Evolutionary conservation across 1,139 yeast species (phyloP).

Genomic region (Pichia norvegensis): DNA sequence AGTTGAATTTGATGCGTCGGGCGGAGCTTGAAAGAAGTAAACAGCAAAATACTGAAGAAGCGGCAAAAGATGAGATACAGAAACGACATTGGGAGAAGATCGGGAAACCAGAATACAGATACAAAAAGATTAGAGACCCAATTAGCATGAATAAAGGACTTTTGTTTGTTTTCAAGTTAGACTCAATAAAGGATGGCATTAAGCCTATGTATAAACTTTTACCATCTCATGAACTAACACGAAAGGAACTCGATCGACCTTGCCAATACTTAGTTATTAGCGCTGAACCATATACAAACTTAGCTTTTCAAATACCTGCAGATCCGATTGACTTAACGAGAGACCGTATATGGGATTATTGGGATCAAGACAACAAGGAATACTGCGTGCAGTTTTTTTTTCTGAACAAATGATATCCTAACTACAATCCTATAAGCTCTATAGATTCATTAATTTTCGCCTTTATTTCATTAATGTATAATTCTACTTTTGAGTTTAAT

Average conservation of each 20-base stretch:
- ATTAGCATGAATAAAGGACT: constrained; percentile 52
- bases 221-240: constrained; percentile 33
- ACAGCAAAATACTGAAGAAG: constrained; percentile 11
- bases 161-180: constrained; percentile 48
- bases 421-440: constrained; percentile 4
- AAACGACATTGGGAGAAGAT: constrained; percentile 52
- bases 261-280: constrained; percentile 66
- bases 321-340: constrained; percentile 44
- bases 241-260: constrained; percentile 55
- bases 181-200: constrained; percentile 38
- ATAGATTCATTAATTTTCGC: constrained; percentile 28
- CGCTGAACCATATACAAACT: constrained; percentile 79
- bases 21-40: constrained; percentile 37
- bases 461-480: constrained; percentile 43
- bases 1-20: constrained; percentile 55
- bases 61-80: constrained; percentile 19
- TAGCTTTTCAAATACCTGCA: constrained; percentile 63
- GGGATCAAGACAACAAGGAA: constrained; percentile 62
- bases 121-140: constrained; percentile 61
- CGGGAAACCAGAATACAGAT: constrained; percentile 64
- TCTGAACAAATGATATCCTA: constrained; percentile 7
- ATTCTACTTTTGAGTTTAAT: constrained; percentile 44
- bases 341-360: constrained; percentile 56
- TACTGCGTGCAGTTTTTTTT: constrained; percentile 64
- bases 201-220: constrained; percentile 61